Evolutionary conservation across 2,329 filamentous ascomycete genomes (phyloP).

Genomic region (Penicillium hordei): DNA sequence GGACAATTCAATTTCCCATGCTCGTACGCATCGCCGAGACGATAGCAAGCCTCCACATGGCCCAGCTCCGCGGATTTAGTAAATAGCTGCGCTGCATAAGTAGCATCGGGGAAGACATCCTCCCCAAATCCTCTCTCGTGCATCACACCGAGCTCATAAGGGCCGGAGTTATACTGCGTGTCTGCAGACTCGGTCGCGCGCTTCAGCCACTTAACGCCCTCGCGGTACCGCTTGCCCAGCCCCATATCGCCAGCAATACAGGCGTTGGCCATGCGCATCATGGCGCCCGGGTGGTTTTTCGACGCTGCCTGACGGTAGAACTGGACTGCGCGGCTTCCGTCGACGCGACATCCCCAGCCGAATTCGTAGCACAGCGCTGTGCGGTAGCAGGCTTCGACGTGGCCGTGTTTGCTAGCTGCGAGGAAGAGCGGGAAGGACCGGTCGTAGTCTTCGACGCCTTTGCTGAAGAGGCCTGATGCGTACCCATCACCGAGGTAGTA

Average conservation of each 20-base stretch:
- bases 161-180: constrained; percentile 84
- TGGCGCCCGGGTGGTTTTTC: constrained; percentile 92
- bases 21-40: constrained; percentile 96
- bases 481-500: constrained; percentile 96
- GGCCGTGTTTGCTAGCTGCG: constrained; percentile 91
- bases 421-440: constrained; percentile 91
- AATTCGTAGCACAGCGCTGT: constrained; percentile 96
- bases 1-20: constrained; percentile 86
- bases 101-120: constrained; percentile 86
- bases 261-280: constrained; percentile 86
- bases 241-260: constrained; percentile 89
- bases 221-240: constrained; percentile 75
- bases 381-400: constrained; percentile 92
- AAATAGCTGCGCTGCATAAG: constrained; percentile 89
- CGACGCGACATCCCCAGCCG: constrained; percentile 90
- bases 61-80: constrained; percentile 92
- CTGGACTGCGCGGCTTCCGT: constrained; percentile 87
- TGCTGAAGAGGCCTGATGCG: constrained; percentile 91
- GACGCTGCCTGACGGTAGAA: constrained; percentile 88
- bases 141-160: constrained; percentile 82
- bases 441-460: constrained; percentile 88
- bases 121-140: constrained; percentile 94
- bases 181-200: constrained; percentile 88
- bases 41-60: constrained; percentile 79
- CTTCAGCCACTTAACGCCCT: constrained; percentile 96